Percentiles rank a stretch among this genome's conserved stretches.
phyloP scores from a whole-genome alignment of 257 asterid species.

The Nicotiana paniculata region DNA sequence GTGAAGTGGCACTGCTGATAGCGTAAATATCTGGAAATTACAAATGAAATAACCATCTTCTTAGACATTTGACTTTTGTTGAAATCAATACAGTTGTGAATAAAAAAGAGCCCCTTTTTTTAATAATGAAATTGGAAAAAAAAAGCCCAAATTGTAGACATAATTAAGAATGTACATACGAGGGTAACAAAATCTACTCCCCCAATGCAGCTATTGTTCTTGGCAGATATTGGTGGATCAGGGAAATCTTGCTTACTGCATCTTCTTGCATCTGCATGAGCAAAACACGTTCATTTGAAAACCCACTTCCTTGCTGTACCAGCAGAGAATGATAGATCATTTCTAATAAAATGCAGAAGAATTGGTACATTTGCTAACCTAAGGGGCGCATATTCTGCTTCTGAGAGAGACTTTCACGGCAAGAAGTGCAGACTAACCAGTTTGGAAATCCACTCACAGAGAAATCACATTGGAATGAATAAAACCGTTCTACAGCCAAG shows the following conservation, averaged over 20 bases:
- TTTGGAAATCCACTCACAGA: constrained; percentile 54
- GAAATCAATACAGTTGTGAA: background rate
- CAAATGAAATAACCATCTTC: background rate
- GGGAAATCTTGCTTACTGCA: constrained; percentile 13
- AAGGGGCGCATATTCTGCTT: constrained; percentile 22
- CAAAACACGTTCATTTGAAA: background rate
- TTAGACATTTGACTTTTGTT: constrained; percentile 14
- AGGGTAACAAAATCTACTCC: constrained; percentile 79
- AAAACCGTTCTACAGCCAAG: constrained; percentile 42
- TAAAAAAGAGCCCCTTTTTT: background rate
- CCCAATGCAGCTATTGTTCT: constrained; percentile 49
- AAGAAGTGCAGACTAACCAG: constrained; percentile 63
- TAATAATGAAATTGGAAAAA: no score
- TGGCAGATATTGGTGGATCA: constrained; percentile 22
- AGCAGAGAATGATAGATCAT: background rate
- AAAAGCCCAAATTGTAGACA: background rate
- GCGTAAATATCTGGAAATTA: constrained; percentile 71
- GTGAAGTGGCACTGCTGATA: constrained; percentile 72
- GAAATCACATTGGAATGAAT: constrained; percentile 68
- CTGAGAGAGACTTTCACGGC: constrained; percentile 28
- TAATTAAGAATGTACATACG: constrained; percentile 36
- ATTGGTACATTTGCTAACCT: constrained; percentile 24
- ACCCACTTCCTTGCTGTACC: background rate
- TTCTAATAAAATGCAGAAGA: background rate
- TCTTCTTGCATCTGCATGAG: constrained; percentile 31